phyloP scores from a whole-genome alignment of 2,329 filamentous ascomycete genomes.

The Curvularia sp. region DNA sequence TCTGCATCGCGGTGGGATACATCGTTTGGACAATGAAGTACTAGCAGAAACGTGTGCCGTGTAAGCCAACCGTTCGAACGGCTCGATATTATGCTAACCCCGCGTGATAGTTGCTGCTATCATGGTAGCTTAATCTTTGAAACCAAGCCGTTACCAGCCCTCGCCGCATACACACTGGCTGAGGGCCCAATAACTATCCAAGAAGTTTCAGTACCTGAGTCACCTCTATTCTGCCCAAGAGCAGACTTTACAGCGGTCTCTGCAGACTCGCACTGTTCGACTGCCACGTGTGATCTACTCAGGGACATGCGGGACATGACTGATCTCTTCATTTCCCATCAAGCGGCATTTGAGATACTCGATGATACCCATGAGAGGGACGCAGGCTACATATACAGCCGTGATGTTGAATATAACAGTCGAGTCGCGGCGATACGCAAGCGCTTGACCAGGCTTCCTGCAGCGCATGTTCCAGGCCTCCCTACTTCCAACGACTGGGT shows the following conservation, averaged over 20 bases:
- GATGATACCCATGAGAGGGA: slow-evolving; percentile 15
- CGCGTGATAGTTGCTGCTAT: slow-evolving; percentile 25
- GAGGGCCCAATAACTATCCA: slow-evolving; percentile 3
- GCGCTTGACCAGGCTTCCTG: slow-evolving; percentile 29
- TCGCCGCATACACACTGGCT: slow-evolving; percentile 24
- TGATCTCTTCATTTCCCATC: slow-evolving; percentile 35
- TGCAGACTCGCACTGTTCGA: slow-evolving; percentile 32
- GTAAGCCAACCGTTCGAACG: slow-evolving; percentile 23
- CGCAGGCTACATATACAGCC: neutral
- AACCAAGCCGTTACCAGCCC: slow-evolving; percentile 25
- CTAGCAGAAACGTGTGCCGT: slow-evolving; percentile 32
- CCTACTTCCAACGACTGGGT: slow-evolving; percentile 39
- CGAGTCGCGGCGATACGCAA: slow-evolving; percentile 25
- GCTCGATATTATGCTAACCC: slow-evolving; percentile 14
- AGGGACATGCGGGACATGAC: slow-evolving; percentile 46
- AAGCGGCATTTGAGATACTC: slow-evolving; percentile 3
- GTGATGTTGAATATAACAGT: slow-evolving; percentile 21
- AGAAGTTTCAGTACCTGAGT: slow-evolving; percentile 37
- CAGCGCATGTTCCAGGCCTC: slow-evolving; percentile 32
- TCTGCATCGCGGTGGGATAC: slow-evolving; percentile 33
- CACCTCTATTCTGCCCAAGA: slow-evolving; percentile 44
- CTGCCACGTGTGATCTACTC: slow-evolving; percentile 34
- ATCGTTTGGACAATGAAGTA: slow-evolving; percentile 19
- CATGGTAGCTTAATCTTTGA: slow-evolving; percentile 44
- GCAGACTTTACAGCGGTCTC: slow-evolving; percentile 29